These are phyloP conservation scores for Pterulicium gracile DNA, from an alignment of 1,284 basidiomycete species.

Conservation along the genomic window DNA sequence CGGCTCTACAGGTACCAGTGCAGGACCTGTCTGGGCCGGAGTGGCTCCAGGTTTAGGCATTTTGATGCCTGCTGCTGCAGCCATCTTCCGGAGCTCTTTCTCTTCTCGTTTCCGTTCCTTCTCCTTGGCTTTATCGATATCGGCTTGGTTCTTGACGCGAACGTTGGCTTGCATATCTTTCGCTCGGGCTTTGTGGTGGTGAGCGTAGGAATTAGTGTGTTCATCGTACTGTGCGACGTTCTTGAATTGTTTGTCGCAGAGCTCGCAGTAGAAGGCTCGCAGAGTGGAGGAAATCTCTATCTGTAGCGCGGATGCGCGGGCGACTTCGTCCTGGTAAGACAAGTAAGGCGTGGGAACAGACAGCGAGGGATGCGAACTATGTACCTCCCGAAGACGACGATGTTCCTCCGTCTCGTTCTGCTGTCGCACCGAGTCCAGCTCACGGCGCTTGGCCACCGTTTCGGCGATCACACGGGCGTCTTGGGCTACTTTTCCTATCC, in stretches of 20 bases:
- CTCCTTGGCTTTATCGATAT: constrained; percentile 63
- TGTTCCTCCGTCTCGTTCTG: constrained; percentile 70
- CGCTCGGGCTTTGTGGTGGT: constrained; percentile 70
- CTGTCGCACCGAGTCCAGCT: constrained; percentile 67
- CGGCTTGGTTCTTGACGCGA: constrained; percentile 47
- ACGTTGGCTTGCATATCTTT: constrained; percentile 66
- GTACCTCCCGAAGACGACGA: constrained; percentile 56
- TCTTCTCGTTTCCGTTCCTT: constrained; percentile 76
- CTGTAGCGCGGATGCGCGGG: constrained; percentile 53
- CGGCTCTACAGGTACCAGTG: constrained; percentile 20
- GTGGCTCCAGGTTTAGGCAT: constrained; percentile 20
- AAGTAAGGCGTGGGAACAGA: constrained; percentile 7
- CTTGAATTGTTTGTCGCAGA: constrained; percentile 78
- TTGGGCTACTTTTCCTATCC: constrained; percentile 65
- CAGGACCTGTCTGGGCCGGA: constrained; percentile 38
- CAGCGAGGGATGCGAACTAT: constrained; percentile 9
- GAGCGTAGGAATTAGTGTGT: constrained; percentile 76
- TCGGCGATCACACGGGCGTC: constrained; percentile 74
- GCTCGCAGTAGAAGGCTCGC: constrained; percentile 63
- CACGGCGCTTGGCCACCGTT: constrained; percentile 69
- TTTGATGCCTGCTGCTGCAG: constrained; percentile 66
- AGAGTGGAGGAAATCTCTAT: constrained; percentile 57
- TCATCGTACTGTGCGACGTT: constrained; percentile 78
- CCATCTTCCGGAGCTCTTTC: constrained; percentile 69
- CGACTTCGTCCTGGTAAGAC: constrained; percentile 45